Percentiles rank a stretch among this genome's conserved stretches.
phyloP scores from a whole-genome alignment of 306 rosid species.

The Quercus agrifolia region DNA sequence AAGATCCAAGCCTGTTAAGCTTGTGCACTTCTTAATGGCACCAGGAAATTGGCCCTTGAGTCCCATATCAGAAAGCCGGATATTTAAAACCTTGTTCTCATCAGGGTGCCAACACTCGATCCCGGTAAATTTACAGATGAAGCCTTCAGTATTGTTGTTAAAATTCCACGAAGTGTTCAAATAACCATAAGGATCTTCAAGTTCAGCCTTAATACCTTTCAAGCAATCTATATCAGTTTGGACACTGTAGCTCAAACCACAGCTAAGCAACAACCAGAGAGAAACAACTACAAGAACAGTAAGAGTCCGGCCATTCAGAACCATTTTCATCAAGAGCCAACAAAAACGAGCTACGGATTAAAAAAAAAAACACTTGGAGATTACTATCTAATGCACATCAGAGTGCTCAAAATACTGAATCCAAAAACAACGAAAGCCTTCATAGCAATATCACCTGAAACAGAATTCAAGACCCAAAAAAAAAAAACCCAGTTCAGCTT shows the following conservation, averaged over 20 bases:
- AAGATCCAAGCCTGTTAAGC: conserved; percentile 79
- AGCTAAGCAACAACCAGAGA: conserved; percentile 44
- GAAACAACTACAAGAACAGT: conserved; percentile 20
- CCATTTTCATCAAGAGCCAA: conserved; percentile 29
- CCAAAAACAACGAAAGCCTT: not conserved
- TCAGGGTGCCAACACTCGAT: conserved; percentile 91
- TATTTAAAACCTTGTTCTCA: conserved; percentile 69
- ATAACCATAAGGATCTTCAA: conserved; percentile 53
- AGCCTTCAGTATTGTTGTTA: conserved; percentile 58
- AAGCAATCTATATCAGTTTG: conserved; percentile 60
- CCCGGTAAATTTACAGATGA: conserved; percentile 64
- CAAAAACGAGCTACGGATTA: not conserved
- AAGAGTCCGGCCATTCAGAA: conserved; percentile 23
- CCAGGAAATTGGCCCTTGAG: conserved; percentile 71
- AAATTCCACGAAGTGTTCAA: conserved; percentile 64
- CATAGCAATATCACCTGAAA: conserved; percentile 3
- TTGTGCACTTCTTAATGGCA: conserved; percentile 48
- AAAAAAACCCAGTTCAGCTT: conserved; percentile 6
- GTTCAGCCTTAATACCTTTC: conserved; percentile 28
- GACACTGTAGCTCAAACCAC: conserved; percentile 41
- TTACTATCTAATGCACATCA: not conserved
- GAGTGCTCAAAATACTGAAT: conserved; percentile 11
- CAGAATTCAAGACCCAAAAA: not conserved
- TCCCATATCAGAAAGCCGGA: conserved; percentile 61
- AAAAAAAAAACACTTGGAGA: not conserved